phyloP scores from a whole-genome alignment of 495 filamentous ascomycete species.

The Penicillium canescens region DNA sequence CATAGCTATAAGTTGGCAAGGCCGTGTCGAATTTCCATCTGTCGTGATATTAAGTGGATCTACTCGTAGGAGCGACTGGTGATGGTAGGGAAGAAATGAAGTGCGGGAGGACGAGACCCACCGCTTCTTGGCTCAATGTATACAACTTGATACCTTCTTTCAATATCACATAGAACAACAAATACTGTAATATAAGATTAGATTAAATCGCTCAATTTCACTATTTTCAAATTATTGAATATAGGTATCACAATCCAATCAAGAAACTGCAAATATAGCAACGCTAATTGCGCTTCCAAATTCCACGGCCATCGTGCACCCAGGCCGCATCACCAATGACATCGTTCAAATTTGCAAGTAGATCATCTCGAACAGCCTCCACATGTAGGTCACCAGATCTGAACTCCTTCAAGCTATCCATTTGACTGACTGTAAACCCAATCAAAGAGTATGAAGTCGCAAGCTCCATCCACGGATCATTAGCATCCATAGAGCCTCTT shows the following conservation, averaged over 20 bases:
- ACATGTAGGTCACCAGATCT: slow-evolving; percentile 30
- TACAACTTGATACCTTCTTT: no score
- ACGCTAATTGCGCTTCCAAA: not conserved
- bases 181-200: no score
- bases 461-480: slow-evolving; percentile 48
- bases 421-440: slow-evolving; percentile 27
- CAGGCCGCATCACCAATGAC: slow-evolving; percentile 25
- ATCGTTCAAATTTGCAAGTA: slow-evolving; percentile 23
- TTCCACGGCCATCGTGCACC: slow-evolving; percentile 26
- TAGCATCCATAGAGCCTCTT: slow-evolving; percentile 42
- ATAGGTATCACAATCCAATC: not conserved
- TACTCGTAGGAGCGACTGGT: not conserved
- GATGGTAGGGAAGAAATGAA: not conserved
- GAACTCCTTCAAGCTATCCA: slow-evolving; percentile 27
- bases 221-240: not conserved
- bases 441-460: slow-evolving; percentile 40
- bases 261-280: not conserved
- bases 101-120: no score
- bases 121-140: no score
- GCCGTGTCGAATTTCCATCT: not conserved
- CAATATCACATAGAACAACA: no score
- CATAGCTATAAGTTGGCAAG: slow-evolving; percentile 1
- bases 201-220: not conserved
- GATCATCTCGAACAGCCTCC: slow-evolving; percentile 29
- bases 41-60: no score